Evolutionary conservation across 306 rosid genomes (phyloP).

Genomic region (Acacia confusa): DNA sequence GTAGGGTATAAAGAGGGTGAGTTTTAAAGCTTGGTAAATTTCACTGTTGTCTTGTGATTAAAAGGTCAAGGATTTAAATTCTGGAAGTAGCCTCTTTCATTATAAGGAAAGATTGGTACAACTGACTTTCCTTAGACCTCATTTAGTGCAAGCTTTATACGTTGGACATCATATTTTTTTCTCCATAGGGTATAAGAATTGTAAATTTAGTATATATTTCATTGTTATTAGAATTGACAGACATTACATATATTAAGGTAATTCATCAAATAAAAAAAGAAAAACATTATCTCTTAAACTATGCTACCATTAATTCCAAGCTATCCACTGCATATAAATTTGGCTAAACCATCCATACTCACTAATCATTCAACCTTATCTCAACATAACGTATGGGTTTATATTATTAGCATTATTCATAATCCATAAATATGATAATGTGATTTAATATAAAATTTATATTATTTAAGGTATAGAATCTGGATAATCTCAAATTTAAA

Average conservation of each 20-base stretch:
- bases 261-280: background rate
- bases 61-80: too few relatives aligned
- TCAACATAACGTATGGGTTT: background rate
- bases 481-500: too few relatives aligned
- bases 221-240: background rate
- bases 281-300: background rate
- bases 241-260: background rate
- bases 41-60: too few relatives aligned
- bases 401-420: background rate
- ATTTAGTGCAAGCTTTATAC: too few relatives aligned
- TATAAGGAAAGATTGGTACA: too few relatives aligned
- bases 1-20: too few relatives aligned
- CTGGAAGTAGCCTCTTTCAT: accelerated
- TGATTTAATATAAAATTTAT: too few relatives aligned
- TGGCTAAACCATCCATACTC: background rate
- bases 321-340: background rate
- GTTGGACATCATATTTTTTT: too few relatives aligned
- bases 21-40: too few relatives aligned
- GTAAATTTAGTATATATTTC: too few relatives aligned
- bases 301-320: background rate
- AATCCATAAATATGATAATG: background rate
- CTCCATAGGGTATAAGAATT: too few relatives aligned
- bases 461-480: background rate
- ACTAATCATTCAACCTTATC: background rate
- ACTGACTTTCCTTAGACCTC: too few relatives aligned